These are phyloP conservation scores for Rhizoctonia solani DNA, from an alignment of 1,284 basidiomycete genomes.

Conservation along the genomic window DNA sequence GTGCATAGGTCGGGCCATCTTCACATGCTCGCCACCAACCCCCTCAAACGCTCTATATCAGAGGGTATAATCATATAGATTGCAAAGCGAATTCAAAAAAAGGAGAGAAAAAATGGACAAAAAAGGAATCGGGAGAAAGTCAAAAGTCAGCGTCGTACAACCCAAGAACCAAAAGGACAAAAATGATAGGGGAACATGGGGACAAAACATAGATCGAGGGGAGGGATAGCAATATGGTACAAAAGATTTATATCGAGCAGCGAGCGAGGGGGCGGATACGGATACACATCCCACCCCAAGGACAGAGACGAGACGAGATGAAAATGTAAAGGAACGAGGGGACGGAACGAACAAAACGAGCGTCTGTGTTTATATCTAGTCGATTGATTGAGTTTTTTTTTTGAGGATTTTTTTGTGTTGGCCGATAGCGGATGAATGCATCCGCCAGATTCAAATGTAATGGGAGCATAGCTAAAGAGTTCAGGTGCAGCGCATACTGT, in stretches of 20 bases:
- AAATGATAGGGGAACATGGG: too few species aligned
- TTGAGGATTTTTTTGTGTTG: too few species aligned
- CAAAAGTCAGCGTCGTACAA: neutral
- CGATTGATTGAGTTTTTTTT: neutral
- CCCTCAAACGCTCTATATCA: neutral
- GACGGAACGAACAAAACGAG: conserved; percentile 11
- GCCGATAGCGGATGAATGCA: too few species aligned
- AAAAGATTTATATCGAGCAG: neutral
- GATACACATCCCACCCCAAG: conserved; percentile 24
- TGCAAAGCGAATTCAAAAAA: neutral
- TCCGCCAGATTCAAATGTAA: too few species aligned
- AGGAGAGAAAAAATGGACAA: neutral
- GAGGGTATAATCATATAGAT: neutral
- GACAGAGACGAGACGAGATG: neutral
- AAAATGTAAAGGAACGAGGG: neutral
- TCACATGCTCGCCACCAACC: too few species aligned
- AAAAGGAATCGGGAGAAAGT: neutral
- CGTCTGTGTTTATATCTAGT: conserved; percentile 23
- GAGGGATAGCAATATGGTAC: neutral
- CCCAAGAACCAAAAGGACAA: too few species aligned
- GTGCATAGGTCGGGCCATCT: too few species aligned
- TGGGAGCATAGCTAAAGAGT: too few species aligned
- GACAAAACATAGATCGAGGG: too few species aligned
- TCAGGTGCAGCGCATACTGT: too few species aligned
- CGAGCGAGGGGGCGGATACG: neutral